These are phyloP conservation scores for Scheffersomyces coipomensis DNA, from an alignment of 805 yeast species.

Conservation along the genomic window DNA sequence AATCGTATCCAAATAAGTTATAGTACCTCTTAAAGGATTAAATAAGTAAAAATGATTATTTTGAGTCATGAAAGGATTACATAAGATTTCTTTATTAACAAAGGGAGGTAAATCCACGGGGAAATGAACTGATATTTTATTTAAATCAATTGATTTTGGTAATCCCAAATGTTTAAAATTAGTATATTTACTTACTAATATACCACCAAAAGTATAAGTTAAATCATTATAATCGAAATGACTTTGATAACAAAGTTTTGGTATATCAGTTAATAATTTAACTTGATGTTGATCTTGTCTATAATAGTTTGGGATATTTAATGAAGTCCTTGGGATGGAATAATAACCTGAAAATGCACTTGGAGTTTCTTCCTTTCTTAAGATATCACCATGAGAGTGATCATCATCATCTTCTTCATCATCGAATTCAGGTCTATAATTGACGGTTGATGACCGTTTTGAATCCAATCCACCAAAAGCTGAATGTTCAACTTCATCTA, in stretches of 20 bases:
- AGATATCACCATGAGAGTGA: slow-evolving; percentile 2
- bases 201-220: slow-evolving; percentile 39
- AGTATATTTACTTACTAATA: slow-evolving; percentile 14
- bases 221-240: slow-evolving; percentile 28
- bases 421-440: background rate
- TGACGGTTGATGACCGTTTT: background rate
- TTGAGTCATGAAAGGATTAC: slow-evolving; percentile 44
- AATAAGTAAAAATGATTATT: slow-evolving; percentile 23
- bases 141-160: slow-evolving; percentile 26
- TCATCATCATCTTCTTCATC: slow-evolving; percentile 1
- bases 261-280: slow-evolving; percentile 13
- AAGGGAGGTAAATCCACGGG: slow-evolving; percentile 40
- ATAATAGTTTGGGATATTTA: slow-evolving; percentile 17
- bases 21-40: slow-evolving; percentile 31
- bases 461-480: slow-evolving; percentile 6
- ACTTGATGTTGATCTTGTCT: slow-evolving; percentile 6
- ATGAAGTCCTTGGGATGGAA: slow-evolving; percentile 21
- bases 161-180: slow-evolving; percentile 27
- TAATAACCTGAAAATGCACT: slow-evolving; percentile 27
- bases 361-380: slow-evolving; percentile 6
- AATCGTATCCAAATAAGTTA: slow-evolving; percentile 24
- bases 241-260: slow-evolving; percentile 30
- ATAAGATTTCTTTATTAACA: slow-evolving; percentile 32
- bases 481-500: slow-evolving; percentile 19
- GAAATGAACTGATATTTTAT: slow-evolving; percentile 33